These are phyloP conservation scores for Plantago elongata DNA, from an alignment of 257 asterid genomes.

Conservation along the genomic window DNA sequence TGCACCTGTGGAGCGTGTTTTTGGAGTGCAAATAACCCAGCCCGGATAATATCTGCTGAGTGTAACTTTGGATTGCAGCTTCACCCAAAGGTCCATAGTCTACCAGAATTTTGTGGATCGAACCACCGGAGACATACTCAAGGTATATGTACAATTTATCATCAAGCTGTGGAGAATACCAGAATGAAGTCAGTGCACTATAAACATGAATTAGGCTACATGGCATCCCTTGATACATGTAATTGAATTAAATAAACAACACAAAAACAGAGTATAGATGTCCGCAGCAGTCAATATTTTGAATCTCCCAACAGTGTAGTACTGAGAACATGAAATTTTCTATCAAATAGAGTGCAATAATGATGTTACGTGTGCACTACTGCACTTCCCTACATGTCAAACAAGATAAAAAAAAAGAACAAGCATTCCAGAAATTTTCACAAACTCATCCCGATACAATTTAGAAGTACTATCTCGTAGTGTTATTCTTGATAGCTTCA, in stretches of 20 bases:
- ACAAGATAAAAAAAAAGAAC: constrained; percentile 5
- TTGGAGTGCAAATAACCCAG: constrained; percentile 57
- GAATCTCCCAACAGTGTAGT: not conserved
- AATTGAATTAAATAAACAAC: constrained; percentile 9
- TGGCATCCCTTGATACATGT: constrained; percentile 13
- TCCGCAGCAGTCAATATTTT: not conserved
- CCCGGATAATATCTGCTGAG: constrained; percentile 57
- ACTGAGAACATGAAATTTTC: not conserved
- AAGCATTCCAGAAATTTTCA: constrained; percentile 7
- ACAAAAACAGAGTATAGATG: not conserved
- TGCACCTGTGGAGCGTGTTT: constrained; percentile 58
- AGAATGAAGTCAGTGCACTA: not conserved
- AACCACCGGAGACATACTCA: constrained; percentile 74
- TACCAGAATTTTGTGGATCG: constrained; percentile 54
- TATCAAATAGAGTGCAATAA: not conserved
- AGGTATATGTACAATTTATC: constrained; percentile 53
- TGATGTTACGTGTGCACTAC: constrained; percentile 3
- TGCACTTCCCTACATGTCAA: not conserved
- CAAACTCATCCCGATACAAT: constrained; percentile 7
- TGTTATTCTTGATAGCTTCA: not conserved
- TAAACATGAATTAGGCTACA: not conserved
- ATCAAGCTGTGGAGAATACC: constrained; percentile 35
- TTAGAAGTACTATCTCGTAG: not conserved
- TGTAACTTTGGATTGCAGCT: constrained; percentile 49
- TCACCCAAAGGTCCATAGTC: constrained; percentile 68